Percentiles rank a stretch among this genome's conserved stretches.
These are phyloP conservation scores for Kwoniella mangroviensis DNA, from an alignment of 768 basidiomycete genomes.

Conservation along the genomic window DNA sequence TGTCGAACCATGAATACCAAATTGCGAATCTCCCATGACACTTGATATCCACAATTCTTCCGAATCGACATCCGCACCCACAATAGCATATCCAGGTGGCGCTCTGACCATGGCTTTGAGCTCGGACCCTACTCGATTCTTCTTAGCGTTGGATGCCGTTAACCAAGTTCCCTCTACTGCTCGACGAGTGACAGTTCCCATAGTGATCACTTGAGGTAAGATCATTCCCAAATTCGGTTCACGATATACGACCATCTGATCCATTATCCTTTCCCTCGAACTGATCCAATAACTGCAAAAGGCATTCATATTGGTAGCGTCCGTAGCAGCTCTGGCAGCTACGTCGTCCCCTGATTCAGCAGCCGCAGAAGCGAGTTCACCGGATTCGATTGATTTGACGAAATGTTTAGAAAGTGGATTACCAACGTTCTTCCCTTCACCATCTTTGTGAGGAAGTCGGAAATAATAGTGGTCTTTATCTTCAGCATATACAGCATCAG, in stretches of 20 bases:
- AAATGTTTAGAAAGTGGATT: slow-evolving; percentile 87
- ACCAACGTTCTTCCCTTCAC: slow-evolving; percentile 93
- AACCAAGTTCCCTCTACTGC: slow-evolving; percentile 99
- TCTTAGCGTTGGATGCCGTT: slow-evolving; percentile 96
- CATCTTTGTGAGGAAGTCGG: slow-evolving; percentile 95
- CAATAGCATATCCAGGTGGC: slow-evolving; percentile 88
- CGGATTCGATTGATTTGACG: slow-evolving; percentile 83
- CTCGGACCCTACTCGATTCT: slow-evolving; percentile 96
- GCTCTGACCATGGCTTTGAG: slow-evolving; percentile 97
- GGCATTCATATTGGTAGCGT: slow-evolving; percentile 87
- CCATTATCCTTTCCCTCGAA: slow-evolving; percentile 83
- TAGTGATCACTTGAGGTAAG: slow-evolving; percentile 91
- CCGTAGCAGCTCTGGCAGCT: slow-evolving; percentile 68
- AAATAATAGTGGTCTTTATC: slow-evolving; percentile 69
- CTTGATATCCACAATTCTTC: slow-evolving; percentile 99
- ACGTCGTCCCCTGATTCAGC: slow-evolving; percentile 42
- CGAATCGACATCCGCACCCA: slow-evolving; percentile 97
- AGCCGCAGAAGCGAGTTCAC: slow-evolving; percentile 79
- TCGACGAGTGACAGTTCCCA: slow-evolving; percentile 97
- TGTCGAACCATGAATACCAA: slow-evolving; percentile 93
- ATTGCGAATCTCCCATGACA: slow-evolving; percentile 97
- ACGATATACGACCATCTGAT: slow-evolving; percentile 89
- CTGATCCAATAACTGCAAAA: slow-evolving; percentile 98
- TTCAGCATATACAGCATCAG: slow-evolving; percentile 58
- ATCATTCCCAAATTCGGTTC: slow-evolving; percentile 70